These are phyloP conservation scores for Solanum microdontum DNA, from an alignment of 257 asterid genomes.

Conservation along the genomic window DNA sequence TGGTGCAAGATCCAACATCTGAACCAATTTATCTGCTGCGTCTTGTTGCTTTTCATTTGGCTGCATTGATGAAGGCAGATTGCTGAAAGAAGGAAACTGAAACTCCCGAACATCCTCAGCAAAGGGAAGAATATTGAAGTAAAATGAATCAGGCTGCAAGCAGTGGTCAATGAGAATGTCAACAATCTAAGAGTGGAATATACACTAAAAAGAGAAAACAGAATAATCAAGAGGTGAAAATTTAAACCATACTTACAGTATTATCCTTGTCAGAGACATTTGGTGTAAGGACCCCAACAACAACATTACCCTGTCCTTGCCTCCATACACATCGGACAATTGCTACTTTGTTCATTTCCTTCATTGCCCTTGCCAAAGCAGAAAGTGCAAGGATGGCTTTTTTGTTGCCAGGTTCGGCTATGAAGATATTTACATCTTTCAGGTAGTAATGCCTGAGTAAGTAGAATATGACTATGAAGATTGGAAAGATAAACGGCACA, in stretches of 20 bases:
- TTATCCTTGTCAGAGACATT: conserved; percentile 55
- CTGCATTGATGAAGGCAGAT: conserved; percentile 66
- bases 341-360: conserved; percentile 79
- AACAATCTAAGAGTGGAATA: not conserved
- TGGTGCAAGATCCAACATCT: conserved; percentile 87
- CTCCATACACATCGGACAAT: conserved; percentile 96
- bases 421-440: conserved; percentile 87
- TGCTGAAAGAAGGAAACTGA: conserved; percentile 87
- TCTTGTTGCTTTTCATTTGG: conserved; percentile 82
- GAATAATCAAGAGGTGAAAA: not conserved
- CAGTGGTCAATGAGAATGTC: not conserved
- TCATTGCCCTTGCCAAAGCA: conserved; percentile 87
- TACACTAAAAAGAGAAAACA: not conserved
- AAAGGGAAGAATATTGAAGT: conserved; percentile 94
- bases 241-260: conserved; percentile 37
- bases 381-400: conserved; percentile 69
- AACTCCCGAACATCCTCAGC: conserved; percentile 98
- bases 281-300: conserved; percentile 81
- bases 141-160: conserved; percentile 80
- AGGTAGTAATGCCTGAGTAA: conserved; percentile 71
- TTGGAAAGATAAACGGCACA: conserved; percentile 1
- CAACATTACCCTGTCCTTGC: conserved; percentile 88
- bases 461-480: conserved; percentile 4
- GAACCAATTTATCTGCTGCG: conserved; percentile 76
- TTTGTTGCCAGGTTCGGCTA: conserved; percentile 81